Evolutionary conservation across 176 grass and related monocot genomes (phyloP).

Genomic region (Alopecurus myosuroides): DNA sequence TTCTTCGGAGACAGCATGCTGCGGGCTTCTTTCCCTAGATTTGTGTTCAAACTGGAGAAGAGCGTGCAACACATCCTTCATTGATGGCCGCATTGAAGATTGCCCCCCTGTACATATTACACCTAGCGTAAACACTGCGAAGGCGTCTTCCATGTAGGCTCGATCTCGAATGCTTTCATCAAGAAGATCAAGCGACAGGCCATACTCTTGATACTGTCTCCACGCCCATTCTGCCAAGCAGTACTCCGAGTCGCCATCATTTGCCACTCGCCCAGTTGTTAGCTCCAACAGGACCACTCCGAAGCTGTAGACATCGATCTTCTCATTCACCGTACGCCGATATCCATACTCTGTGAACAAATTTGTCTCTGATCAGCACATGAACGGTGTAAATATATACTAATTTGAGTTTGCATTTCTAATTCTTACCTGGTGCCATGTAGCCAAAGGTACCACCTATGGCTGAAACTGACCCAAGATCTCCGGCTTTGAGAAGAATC

Average conservation of each 20-base stretch:
- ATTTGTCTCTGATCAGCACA: neutral
- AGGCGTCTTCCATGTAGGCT: conserved; percentile 36
- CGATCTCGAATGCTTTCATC: conserved; percentile 37
- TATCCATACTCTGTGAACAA: conserved; percentile 52
- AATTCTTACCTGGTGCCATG: conserved; percentile 67
- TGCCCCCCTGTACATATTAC: conserved; percentile 45
- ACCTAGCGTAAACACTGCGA: conserved; percentile 43
- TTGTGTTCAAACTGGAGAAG: conserved; percentile 24
- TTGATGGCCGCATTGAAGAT: conserved; percentile 38
- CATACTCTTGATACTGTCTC: conserved; percentile 18
- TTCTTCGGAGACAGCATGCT: neutral
- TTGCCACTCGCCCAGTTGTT: conserved; percentile 40
- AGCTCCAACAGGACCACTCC: conserved; percentile 76
- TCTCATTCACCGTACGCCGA: conserved; percentile 41
- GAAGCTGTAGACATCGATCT: conserved; percentile 71
- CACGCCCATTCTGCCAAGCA: conserved; percentile 52
- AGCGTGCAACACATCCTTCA: conserved; percentile 46
- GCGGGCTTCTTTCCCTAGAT: neutral
- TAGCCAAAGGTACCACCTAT: conserved; percentile 71
- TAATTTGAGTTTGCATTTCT: conserved; percentile 1
- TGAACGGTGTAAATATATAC: neutral
- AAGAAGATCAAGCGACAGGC: conserved; percentile 21
- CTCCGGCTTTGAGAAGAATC: conserved; percentile 41
- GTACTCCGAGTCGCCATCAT: conserved; percentile 40
- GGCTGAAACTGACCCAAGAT: conserved; percentile 39